phyloP scores from a whole-genome alignment of 1,139 yeast genomes.

The Blastobotrys persicus region DNA sequence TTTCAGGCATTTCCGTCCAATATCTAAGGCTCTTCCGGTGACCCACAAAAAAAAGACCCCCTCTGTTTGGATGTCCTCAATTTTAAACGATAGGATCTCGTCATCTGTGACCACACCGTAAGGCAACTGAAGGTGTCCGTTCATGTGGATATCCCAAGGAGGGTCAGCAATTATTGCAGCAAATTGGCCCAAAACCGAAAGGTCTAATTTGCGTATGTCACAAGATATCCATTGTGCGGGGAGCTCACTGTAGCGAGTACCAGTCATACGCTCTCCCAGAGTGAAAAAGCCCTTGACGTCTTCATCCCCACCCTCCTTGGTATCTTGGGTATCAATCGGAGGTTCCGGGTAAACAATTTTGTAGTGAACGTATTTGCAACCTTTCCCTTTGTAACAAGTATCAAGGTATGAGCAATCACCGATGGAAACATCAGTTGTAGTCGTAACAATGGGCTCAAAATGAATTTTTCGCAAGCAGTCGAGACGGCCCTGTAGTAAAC shows the following conservation, averaged over 20 bases:
- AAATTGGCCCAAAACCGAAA: conserved; percentile 71
- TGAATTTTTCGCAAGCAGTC: conserved; percentile 35
- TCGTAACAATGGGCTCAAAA: conserved; percentile 33
- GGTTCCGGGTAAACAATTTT: conserved; percentile 41
- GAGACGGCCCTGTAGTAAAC: conserved; percentile 33
- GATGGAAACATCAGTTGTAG: conserved; percentile 59
- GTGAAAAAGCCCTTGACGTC: conserved; percentile 41
- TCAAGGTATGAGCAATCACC: conserved; percentile 95
- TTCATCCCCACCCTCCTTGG: neutral
- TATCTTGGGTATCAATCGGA: neutral
- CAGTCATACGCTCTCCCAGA: conserved; percentile 51
- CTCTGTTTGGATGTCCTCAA: conserved; percentile 71
- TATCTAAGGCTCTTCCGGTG: conserved; percentile 87
- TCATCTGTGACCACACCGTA: conserved; percentile 48
- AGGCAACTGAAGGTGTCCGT: conserved; percentile 46
- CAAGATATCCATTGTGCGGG: conserved; percentile 88
- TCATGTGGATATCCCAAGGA: conserved; percentile 42
- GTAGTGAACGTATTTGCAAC: conserved; percentile 83
- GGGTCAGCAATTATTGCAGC: conserved; percentile 86
- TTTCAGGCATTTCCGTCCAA: conserved; percentile 71
- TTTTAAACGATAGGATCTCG: conserved; percentile 64
- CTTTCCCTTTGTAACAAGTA: conserved; percentile 82
- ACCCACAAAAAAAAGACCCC: conserved; percentile 89
- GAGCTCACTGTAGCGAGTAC: conserved; percentile 18
- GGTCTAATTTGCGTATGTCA: conserved; percentile 72